Percentiles rank a stretch among this genome's conserved stretches.
Conservation (phyloP, 2,329 filamentous ascomycete genomes). For the Paraphaeosphaeria sporulosa region DNA sequence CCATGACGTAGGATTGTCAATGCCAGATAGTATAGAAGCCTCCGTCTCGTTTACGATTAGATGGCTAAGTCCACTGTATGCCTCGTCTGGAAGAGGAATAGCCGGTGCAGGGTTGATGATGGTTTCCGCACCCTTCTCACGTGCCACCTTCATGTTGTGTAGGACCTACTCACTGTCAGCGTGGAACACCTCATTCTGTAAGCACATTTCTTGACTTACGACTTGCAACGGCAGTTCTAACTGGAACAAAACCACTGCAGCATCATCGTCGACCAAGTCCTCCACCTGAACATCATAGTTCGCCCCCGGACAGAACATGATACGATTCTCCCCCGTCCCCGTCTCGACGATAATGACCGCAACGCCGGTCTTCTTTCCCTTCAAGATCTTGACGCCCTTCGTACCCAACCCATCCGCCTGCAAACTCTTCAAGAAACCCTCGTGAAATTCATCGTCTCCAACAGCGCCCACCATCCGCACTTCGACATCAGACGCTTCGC, state of each 20-base stretch:
- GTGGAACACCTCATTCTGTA: not conserved
- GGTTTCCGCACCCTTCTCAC: conserved; percentile 56
- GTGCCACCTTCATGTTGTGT: conserved; percentile 46
- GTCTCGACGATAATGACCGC: conserved; percentile 60
- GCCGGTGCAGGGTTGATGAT: conserved; percentile 86
- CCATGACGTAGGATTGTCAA: conserved; percentile 43
- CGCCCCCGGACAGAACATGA: conserved; percentile 57
- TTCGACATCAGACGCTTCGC: conserved; percentile 43
- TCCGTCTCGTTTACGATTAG: conserved; percentile 92
- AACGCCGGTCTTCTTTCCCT: conserved; percentile 56
- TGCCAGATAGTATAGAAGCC: conserved; percentile 74
- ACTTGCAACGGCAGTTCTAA: conserved; percentile 56
- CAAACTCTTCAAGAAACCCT: conserved; percentile 51
- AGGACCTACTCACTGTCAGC: conserved; percentile 31
- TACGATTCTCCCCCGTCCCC: conserved; percentile 57
- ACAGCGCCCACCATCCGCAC: conserved; percentile 61
- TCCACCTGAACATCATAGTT: conserved; percentile 51
- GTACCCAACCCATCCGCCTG: conserved; percentile 55
- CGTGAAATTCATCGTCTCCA: conserved; percentile 55
- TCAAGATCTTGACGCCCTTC: conserved; percentile 48
- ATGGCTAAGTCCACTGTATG: conserved; percentile 74
- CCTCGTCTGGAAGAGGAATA: conserved; percentile 69
- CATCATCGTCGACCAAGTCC: conserved; percentile 51
- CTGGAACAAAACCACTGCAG: conserved; percentile 55
- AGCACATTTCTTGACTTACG: conserved; percentile 27